Evolutionary conservation across 805 yeast species (phyloP), one percentile per base, ranked within the genome.

Genomic region (Ogataea philodendri): DNA sequence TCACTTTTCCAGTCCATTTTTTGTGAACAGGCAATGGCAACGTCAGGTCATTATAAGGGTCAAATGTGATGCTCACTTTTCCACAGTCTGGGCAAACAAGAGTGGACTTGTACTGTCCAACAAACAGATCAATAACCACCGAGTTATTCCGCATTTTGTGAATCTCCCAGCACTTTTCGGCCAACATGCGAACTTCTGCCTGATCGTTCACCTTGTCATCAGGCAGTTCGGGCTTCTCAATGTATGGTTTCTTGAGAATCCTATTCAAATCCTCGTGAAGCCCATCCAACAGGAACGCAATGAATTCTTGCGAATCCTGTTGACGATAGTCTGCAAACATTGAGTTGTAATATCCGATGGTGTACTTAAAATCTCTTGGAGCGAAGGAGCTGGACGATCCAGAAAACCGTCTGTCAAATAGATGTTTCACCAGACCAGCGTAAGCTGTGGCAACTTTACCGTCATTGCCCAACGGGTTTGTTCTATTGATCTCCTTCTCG

Each of bases 291-390:
- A 90, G 59, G 69, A 84, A 90, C 19, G 94, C 89, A 32, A 88
- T 70, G 53, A 90, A 83, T 55, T 90, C 97, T 56, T 89, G 96
- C 2, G 96, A 84, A 55, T 90, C 97, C 53, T 90, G 97, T 57
- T 90, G 97, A 40, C 76, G 78, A 48, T 79, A 81, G 3, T 86
- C 94, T 0, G 81, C 74, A 63, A 88, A 90, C 69, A 82, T 73
- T 1, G 81, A 72, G 24, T 88, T 84, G 52, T 73, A 84, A 42
- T 80, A 72, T 0, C 97, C 97, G 21, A 90, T 70, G 0, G 85
- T 78, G 21, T 70, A 65, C 51, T 85, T 87, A 64, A 90, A 88
- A 20, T 78, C 84, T 25, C 84, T 63, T 1, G 97, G 97, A 1
- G 87, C 63, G 42, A 60, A 64, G 9, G 58, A 34, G 7, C 39